Conservation (phyloP, 2,329 filamentous ascomycete species). For the Phialophora expanda region DNA sequence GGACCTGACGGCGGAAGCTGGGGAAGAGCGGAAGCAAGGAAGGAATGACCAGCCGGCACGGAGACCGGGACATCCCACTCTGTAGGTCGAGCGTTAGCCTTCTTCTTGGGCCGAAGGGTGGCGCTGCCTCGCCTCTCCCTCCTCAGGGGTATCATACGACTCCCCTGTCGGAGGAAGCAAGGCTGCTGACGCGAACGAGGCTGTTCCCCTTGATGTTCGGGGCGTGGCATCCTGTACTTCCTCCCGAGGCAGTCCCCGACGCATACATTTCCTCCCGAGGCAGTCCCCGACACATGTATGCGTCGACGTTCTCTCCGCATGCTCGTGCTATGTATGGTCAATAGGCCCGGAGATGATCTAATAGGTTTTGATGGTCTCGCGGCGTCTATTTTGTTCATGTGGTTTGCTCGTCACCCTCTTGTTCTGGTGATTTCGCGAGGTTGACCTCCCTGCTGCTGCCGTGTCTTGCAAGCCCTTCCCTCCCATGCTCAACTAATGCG, state of each 20-base stretch:
- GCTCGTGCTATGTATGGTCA: not conserved
- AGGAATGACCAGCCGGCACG: not conserved
- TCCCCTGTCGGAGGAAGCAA: no score
- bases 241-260: no score
- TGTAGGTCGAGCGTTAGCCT: no score
- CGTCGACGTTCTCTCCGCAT: not conserved
- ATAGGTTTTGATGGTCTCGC: not conserved
- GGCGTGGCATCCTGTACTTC: no score
- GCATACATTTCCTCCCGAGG: not conserved
- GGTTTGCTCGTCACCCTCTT: not conserved
- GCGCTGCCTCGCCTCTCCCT: no score
- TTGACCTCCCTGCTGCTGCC: not conserved
- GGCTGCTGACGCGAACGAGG: no score
- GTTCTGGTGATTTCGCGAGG: not conserved
- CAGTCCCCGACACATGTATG: not conserved
- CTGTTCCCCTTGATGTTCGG: no score
- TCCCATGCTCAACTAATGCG: not conserved
- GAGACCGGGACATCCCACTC: no score
- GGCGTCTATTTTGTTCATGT: not conserved
- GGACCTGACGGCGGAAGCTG: not conserved
- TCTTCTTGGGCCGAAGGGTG: no score
- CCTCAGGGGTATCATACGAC: no score
- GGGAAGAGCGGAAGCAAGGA: constrained; percentile 4
- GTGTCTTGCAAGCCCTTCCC: not conserved
- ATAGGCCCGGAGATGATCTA: not conserved